These are phyloP conservation scores for Gossypium armourianum DNA, from an alignment of 441 rosid genomes.

Conservation along the genomic window DNA sequence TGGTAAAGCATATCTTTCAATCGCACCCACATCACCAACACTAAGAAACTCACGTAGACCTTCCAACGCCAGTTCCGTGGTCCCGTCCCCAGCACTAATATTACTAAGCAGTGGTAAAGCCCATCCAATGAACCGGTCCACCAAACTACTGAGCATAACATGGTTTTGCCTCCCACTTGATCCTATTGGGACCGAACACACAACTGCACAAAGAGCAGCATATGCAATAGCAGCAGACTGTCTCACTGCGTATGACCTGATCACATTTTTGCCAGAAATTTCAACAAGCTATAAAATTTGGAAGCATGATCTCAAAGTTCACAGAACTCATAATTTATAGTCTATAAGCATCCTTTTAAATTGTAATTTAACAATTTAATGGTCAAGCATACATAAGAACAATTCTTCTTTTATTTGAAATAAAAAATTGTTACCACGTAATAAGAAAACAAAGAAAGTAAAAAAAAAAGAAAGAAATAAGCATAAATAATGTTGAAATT, in stretches of 20 bases:
- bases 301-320: background rate
- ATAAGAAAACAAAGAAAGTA: no score
- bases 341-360: background rate
- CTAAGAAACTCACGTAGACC: slow-evolving; percentile 70
- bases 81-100: slow-evolving; percentile 58
- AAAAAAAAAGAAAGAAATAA: background rate
- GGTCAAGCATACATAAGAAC: background rate
- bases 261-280: slow-evolving; percentile 10
- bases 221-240: slow-evolving; percentile 68
- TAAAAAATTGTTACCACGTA: background rate
- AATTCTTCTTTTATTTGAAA: background rate
- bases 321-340: background rate
- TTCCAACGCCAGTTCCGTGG: slow-evolving; percentile 59
- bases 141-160: slow-evolving; percentile 65
- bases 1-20: slow-evolving; percentile 66
- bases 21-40: slow-evolving; percentile 63
- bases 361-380: background rate
- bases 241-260: slow-evolving; percentile 67
- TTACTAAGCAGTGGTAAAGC: slow-evolving; percentile 71
- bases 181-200: slow-evolving; percentile 57
- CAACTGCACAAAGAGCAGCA: slow-evolving; percentile 74
- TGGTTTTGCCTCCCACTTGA: slow-evolving; percentile 75
- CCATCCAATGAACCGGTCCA: slow-evolving; percentile 80
- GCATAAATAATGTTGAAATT: background rate
- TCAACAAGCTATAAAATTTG: background rate